Percentiles rank a stretch among this genome's conserved stretches.
These are phyloP conservation scores for Penicillium griseofulvum DNA, from an alignment of 2,329 filamentous ascomycete species.

Conservation along the genomic window DNA sequence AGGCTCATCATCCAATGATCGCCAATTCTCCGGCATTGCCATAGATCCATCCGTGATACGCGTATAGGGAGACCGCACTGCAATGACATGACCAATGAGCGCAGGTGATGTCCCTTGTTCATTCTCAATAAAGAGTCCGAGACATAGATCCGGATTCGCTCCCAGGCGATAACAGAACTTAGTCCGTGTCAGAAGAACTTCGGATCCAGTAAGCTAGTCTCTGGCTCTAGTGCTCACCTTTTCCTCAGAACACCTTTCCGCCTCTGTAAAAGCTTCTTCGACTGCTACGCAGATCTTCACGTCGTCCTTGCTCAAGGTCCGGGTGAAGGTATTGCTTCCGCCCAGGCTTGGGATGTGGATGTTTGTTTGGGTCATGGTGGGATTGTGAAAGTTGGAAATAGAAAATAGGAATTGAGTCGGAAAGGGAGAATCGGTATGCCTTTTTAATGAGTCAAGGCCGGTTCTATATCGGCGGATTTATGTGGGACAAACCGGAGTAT, in stretches of 20 bases:
- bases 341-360: conserved; percentile 8
- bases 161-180: conserved; percentile 18
- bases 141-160: conserved; percentile 8
- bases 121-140: conserved; percentile 15
- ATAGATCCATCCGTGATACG: conserved; percentile 17
- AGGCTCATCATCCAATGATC: conserved; percentile 1
- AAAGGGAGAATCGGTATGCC: not conserved
- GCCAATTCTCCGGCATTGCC: conserved; percentile 18
- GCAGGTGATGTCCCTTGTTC: not conserved
- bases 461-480: not conserved
- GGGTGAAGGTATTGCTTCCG: conserved; percentile 6
- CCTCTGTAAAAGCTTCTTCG: conserved; percentile 13
- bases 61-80: conserved; percentile 1
- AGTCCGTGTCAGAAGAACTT: not conserved
- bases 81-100: conserved; percentile 18
- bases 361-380: not conserved
- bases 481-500: conserved; percentile 5
- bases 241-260: conserved; percentile 18
- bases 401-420: not conserved
- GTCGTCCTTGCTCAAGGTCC: conserved; percentile 11
- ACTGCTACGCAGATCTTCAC: conserved; percentile 14
- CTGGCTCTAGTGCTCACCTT: conserved; percentile 7
- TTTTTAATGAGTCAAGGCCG: conserved; percentile 1
- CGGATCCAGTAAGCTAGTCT: not conserved
- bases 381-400: not conserved